Percentiles rank a stretch among this genome's conserved stretches.
phyloP scores from a whole-genome alignment of 1,284 basidiomycete species.

The Cryptococcus neoformans region DNA sequence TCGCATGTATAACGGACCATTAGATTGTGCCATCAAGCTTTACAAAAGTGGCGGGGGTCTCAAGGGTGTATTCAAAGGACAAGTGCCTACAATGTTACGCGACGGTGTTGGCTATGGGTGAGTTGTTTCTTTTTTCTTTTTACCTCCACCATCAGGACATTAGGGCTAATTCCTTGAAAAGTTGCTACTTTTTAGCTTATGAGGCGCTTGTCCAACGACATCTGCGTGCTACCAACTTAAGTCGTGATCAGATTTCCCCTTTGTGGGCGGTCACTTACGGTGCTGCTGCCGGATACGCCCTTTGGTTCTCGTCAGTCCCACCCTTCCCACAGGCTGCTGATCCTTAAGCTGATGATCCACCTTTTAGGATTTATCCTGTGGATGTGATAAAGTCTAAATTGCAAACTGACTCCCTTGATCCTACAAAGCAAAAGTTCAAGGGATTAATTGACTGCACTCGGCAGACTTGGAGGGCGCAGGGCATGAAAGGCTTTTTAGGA shows the following conservation, averaged over 20 bases:
- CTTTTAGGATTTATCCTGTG: conserved; percentile 75
- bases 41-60: conserved; percentile 71
- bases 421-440: conserved; percentile 70
- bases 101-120: conserved; percentile 78
- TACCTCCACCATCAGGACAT: too few relatives aligned
- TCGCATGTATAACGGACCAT: conserved; percentile 69
- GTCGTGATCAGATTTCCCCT: conserved; percentile 71
- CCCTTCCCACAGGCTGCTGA: conserved; percentile 62
- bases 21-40: conserved; percentile 81
- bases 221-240: conserved; percentile 65
- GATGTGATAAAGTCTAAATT: conserved; percentile 94
- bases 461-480: conserved; percentile 77
- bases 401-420: conserved; percentile 86
- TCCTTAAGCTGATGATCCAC: not conserved
- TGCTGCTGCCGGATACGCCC: conserved; percentile 61
- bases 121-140: conserved; percentile 8
- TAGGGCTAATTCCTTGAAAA: not conserved
- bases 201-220: conserved; percentile 88
- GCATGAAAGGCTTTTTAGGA: conserved; percentile 78
- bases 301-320: conserved; percentile 45
- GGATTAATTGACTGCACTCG: conserved; percentile 77
- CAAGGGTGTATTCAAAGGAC: conserved; percentile 84
- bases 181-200: conserved; percentile 85
- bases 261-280: conserved; percentile 77
- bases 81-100: conserved; percentile 81